A percentile compares a stretch with the other conserved stretches of the same genome.
phyloP scores from a whole-genome alignment of 192 early-diverging fungal genomes.

The Coemansia javaensis region DNA sequence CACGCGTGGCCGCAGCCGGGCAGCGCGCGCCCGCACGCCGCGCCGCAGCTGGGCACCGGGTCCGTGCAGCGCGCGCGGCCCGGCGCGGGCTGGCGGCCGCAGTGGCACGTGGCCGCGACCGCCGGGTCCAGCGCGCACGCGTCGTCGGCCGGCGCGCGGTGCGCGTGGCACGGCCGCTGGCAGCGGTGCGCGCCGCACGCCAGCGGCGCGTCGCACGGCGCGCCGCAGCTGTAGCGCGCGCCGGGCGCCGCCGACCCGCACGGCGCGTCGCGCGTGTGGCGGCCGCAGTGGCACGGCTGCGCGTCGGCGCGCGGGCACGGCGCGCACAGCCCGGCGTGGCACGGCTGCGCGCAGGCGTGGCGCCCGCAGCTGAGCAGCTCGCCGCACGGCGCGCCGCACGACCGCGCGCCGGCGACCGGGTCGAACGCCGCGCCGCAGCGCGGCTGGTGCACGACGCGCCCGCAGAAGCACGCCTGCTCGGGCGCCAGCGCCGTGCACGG shows the following conservation, averaged over 20 bases:
- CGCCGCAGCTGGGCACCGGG: conserved; percentile 43
- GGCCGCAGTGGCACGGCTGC: conserved; percentile 70
- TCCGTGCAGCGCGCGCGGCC: conserved; percentile 40
- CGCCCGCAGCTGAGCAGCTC: conserved; percentile 66
- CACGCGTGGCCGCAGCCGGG: conserved; percentile 59
- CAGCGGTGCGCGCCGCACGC: conserved; percentile 67
- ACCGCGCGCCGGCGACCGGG: conserved; percentile 54
- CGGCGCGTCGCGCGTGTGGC: conserved; percentile 47
- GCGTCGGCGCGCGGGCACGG: conserved; percentile 54
- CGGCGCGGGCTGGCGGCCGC: conserved; percentile 17
- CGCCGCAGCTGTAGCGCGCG: conserved; percentile 29
- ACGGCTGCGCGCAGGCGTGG: conserved; percentile 60
- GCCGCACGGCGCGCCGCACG: conserved; percentile 68
- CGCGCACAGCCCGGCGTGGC: conserved; percentile 67
- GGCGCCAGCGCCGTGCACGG: conserved; percentile 81
- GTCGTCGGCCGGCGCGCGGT: conserved; percentile 8
- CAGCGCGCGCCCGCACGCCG: conserved; percentile 12
- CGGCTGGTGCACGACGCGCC: conserved; percentile 58
- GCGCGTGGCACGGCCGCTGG: conserved; percentile 53
- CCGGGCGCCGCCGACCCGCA: conserved; percentile 65
- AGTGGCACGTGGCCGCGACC: conserved; percentile 30
- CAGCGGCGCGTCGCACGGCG: conserved; percentile 17
- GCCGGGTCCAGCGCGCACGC: conserved; percentile 31
- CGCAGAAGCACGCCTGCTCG: conserved; percentile 77
- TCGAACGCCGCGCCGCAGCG: conserved; percentile 72